phyloP scores from a whole-genome alignment of 768 basidiomycete genomes.

The Hypholoma fasciculare region DNA sequence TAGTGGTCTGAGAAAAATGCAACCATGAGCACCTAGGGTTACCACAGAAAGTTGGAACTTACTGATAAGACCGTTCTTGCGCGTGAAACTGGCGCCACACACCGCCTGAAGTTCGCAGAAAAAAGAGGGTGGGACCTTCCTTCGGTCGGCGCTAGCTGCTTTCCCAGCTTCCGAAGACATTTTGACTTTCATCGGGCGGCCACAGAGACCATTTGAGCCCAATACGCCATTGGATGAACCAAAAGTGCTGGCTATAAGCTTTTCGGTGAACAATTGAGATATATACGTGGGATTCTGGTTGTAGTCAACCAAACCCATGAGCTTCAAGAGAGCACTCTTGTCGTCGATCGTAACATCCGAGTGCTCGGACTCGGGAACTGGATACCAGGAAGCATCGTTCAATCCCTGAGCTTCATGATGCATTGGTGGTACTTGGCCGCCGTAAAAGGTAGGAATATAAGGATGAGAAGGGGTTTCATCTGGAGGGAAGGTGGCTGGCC shows the following conservation, averaged over 20 bases:
- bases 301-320: not conserved
- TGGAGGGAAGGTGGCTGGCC: too few species aligned
- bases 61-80: conserved; percentile 3
- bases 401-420: too few species aligned
- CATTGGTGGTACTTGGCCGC: too few species aligned
- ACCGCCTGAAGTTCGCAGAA: not conserved
- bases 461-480: too few species aligned
- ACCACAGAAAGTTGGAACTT: not conserved
- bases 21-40: not conserved
- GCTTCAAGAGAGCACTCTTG: not conserved
- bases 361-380: not conserved
- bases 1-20: conserved; percentile 11
- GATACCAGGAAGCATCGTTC: too few species aligned
- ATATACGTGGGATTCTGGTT: not conserved
- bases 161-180: not conserved
- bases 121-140: not conserved
- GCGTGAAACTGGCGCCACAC: not conserved
- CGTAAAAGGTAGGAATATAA: too few species aligned
- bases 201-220: not conserved
- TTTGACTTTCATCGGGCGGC: not conserved
- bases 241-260: not conserved
- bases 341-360: not conserved
- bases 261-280: not conserved
- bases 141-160: not conserved
- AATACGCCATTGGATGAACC: not conserved